These are phyloP conservation scores for Zangia roseola DNA, from an alignment of 768 basidiomycete genomes.

Conservation along the genomic window DNA sequence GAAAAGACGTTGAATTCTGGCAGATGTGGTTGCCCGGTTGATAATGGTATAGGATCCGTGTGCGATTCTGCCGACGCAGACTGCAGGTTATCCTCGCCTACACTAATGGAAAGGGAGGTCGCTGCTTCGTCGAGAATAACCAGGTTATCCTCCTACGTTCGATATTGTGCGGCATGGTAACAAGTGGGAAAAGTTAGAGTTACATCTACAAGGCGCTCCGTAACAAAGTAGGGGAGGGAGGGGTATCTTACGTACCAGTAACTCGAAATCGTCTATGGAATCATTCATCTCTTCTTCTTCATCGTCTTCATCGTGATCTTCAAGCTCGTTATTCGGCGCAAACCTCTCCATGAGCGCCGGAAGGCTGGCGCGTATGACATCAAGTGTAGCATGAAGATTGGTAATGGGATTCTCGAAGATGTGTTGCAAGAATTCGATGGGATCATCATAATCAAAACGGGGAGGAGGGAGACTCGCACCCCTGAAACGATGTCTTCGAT, in stretches of 20 bases:
- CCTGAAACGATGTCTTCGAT: conserved; percentile 24
- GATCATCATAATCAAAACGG: conserved; percentile 30
- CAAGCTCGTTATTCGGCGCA: conserved; percentile 6
- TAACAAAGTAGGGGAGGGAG: conserved; percentile 25
- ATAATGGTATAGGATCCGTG: background rate
- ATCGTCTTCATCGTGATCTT: conserved; percentile 34
- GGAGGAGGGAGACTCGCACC: conserved; percentile 23
- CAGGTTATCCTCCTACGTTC: conserved; percentile 16
- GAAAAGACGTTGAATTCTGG: conserved; percentile 9
- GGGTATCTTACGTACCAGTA: conserved; percentile 22
- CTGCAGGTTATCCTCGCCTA: conserved; percentile 1
- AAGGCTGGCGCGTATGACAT: conserved; percentile 34
- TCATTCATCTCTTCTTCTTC: conserved; percentile 23
- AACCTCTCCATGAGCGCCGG: conserved; percentile 30
- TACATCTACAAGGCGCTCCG: conserved; percentile 29
- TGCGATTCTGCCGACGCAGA: conserved; percentile 2
- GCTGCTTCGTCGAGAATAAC: conserved; percentile 6
- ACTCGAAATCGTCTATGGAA: conserved; percentile 15
- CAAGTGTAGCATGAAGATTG: conserved; percentile 42
- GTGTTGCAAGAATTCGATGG: conserved; percentile 45
- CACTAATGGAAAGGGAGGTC: background rate
- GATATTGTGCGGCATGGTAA: conserved; percentile 10
- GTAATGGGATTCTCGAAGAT: conserved; percentile 47
- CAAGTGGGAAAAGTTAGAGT: conserved; percentile 27
- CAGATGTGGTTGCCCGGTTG: background rate